Evolutionary conservation across 2,329 filamentous ascomycete genomes (phyloP), one percentile per base, ranked within the genome.

Genomic region (Phaeoacremonium minimum): DNA sequence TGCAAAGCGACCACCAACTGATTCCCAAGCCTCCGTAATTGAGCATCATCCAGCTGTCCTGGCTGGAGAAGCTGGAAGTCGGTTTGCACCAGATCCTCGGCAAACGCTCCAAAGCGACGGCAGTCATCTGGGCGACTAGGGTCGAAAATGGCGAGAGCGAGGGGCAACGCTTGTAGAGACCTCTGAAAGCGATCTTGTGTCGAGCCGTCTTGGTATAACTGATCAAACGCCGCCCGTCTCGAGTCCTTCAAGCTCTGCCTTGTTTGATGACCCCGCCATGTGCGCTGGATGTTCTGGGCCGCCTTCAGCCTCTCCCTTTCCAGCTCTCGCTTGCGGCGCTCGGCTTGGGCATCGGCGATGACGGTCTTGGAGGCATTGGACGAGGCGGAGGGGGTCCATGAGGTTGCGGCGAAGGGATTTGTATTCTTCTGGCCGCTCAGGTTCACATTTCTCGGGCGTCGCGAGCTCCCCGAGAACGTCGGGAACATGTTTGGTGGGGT

Each of bases 371-470:
- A 86, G 5, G 85, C 73, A 14, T 80, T 83, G 2, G 78, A 71
- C 13, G 73, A 73, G 7, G 70, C 70, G 11, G 72, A 64, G 5
- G 75, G 67, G 13, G 67, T 66, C 71, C 80, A 78, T 29, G 71
- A 67, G 19, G 73, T 72, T 47, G 77, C 77, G 42, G 75, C 81
- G 59, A 93, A 95, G 4, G 89, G 87, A 53, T 95, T 95, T 34
- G 71, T 70, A 46, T 78, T 79, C 30, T 53, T 56, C 49, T 90
- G 84, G 44, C 89, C 93, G 47, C 88, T 93, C 43, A 98, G 82
- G 63, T 97, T 96, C 57, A 97, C 88, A 59, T 96, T 90, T 47
- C 93, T 83, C 43, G 85, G 83, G 48, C 87, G 85, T 53, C 87
- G 83, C 51, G 88, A 87, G 63, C 68, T 87, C 50, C 93, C 93